Conservation (phyloP, 345 rosid species). For the Gossypium ekmanianum region DNA sequence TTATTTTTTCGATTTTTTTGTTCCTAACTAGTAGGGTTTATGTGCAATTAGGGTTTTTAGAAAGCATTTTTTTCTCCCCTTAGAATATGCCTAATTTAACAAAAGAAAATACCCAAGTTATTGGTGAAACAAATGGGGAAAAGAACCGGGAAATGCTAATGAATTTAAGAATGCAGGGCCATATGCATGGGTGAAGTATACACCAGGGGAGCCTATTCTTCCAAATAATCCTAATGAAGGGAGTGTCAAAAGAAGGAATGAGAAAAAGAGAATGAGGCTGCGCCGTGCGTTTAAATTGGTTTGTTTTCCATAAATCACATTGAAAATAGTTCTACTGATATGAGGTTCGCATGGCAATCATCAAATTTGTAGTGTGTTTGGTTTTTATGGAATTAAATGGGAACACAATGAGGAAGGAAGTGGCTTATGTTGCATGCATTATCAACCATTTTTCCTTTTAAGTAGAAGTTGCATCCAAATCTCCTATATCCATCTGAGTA, state of each 20-base stretch:
- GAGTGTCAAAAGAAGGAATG: conserved; percentile 70
- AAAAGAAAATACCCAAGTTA: neutral
- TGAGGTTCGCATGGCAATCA: neutral
- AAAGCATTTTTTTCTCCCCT: neutral
- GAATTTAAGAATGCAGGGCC: conserved; percentile 55
- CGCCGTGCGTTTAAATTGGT: conserved; percentile 67
- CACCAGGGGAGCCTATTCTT: conserved; percentile 69
- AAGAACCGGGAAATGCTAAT: conserved; percentile 10
- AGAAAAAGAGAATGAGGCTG: conserved; percentile 67
- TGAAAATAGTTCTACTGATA: neutral
- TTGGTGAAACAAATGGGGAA: neutral
- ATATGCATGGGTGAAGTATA: conserved; percentile 71
- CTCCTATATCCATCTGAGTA: neutral
- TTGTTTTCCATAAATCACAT: conserved; percentile 10
- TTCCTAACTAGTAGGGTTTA: neutral
- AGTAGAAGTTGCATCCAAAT: neutral
- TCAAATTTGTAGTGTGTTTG: neutral
- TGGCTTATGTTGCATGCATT: neutral
- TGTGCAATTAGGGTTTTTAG: conserved; percentile 17
- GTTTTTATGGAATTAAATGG: neutral
- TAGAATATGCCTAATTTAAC: neutral
- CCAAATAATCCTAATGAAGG: conserved; percentile 80
- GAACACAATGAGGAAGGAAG: neutral
- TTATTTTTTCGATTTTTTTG: neutral
- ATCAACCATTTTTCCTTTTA: neutral